Conservation (phyloP, 192 early-diverging fungal species). For the Podila verticillata region DNA sequence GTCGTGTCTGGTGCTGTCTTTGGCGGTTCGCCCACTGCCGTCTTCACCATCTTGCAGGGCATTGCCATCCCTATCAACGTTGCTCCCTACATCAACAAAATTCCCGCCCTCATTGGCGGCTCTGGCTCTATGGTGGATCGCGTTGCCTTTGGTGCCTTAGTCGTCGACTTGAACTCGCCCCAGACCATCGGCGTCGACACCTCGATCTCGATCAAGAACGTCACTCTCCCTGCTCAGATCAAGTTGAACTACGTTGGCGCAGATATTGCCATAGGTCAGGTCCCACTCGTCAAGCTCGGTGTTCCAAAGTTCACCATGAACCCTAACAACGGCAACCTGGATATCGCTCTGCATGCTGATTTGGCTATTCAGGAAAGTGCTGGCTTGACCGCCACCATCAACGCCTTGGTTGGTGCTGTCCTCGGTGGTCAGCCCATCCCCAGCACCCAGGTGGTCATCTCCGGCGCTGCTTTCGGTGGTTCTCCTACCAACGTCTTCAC, state of each 20-base stretch:
- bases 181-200: slow-evolving; percentile 17
- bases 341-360: slow-evolving; percentile 3
- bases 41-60: slow-evolving; percentile 19
- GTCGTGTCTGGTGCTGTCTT: slow-evolving; percentile 22
- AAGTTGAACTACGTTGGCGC: slow-evolving; percentile 28
- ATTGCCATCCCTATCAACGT: slow-evolving; percentile 16
- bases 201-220: slow-evolving; percentile 17
- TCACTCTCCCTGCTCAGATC: slow-evolving; percentile 27
- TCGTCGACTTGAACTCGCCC: slow-evolving; percentile 25
- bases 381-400: slow-evolving; percentile 16
- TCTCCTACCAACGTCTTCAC: slow-evolving; percentile 17
- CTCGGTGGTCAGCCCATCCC: slow-evolving; percentile 17
- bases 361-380: slow-evolving; percentile 8
- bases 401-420: slow-evolving; percentile 7
- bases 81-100: slow-evolving; percentile 23
- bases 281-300: slow-evolving; percentile 9
- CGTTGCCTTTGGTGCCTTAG: slow-evolving; percentile 9
- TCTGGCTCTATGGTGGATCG: slow-evolving; percentile 5
- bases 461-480: slow-evolving; percentile 15
- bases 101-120: slow-evolving; percentile 10
- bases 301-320: slow-evolving; percentile 15
- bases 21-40: slow-evolving; percentile 15
- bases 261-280: slow-evolving; percentile 10
- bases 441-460: background rate
- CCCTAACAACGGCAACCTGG: slow-evolving; percentile 21